phyloP scores from a whole-genome alignment of 2,329 filamentous ascomycete genomes.

The Fusarium sterilihyphosum region DNA sequence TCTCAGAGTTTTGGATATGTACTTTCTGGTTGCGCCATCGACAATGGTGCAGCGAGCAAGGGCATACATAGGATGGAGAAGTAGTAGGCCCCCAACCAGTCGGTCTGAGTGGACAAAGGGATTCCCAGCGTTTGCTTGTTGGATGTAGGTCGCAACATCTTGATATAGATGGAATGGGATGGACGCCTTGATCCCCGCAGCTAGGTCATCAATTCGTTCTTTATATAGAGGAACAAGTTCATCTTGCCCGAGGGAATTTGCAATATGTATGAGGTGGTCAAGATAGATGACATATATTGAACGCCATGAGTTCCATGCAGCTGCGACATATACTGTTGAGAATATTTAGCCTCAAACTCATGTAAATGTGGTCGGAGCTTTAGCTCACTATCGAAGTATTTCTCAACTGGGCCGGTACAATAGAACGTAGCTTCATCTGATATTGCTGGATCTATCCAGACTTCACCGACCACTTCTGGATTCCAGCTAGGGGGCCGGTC shows the following conservation, averaged over 20 bases:
- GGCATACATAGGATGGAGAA: conserved; percentile 7
- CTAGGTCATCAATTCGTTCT: not conserved
- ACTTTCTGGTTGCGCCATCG: not conserved
- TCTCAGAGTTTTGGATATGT: not conserved
- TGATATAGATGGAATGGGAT: conserved; percentile 5
- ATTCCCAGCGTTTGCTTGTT: not conserved
- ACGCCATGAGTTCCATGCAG: conserved; percentile 17
- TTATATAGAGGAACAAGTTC: not conserved
- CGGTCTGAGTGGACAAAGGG: not conserved
- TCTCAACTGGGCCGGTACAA: not conserved
- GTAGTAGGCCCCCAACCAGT: not conserved
- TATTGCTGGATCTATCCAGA: not conserved
- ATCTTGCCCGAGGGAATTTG: not conserved
- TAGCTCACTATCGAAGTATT: conserved; percentile 6
- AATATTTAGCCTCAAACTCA: not conserved
- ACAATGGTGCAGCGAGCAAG: conserved; percentile 1
- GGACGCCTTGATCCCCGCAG: not conserved
- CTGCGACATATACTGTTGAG: not conserved
- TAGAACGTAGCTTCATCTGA: not conserved
- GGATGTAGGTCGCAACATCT: not conserved
- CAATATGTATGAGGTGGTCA: conserved; percentile 4
- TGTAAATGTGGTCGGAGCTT: accelerated
- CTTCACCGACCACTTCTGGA: not conserved
- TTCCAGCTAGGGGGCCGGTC: not conserved
- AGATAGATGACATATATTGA: conserved; percentile 6